Base-by-base conservation (phyloP, 108 stramenopile species). In the Pseudonitzschia multistriata region DNA sequence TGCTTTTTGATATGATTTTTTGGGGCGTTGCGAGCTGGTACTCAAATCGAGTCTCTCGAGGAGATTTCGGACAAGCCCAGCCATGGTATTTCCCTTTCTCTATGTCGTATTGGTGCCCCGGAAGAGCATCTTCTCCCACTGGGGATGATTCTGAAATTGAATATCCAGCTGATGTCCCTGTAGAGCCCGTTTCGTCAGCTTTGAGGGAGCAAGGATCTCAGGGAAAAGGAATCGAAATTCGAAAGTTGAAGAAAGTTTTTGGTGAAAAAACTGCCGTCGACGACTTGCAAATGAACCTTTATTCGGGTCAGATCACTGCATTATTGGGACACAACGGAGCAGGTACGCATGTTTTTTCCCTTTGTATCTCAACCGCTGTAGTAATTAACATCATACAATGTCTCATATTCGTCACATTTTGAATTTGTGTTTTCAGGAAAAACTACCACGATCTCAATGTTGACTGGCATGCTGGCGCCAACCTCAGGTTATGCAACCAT, bases 241-340 rank as follows among this genome's bases (percentile, higher is more conserved):
- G 74, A 24, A 72, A 79, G 37, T 74, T 96, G 48, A 35, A 62
- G 17, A 95, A 96, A 62, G 47, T 71, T 17, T 98, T 96, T 67
- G 97, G 96, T 11, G 91, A 91, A 6, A 97, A 96, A 72, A 79
- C 81, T 19, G 99, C 97, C 19, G 97, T 99, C 7, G 86, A 93
- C 52, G 76, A 86, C 39, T 74, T 99, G 53, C 88, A 83, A 62
- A 63, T 99, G 68, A 74, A 82, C 8, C 85, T 99, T 86, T 95
- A 88, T 75, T 85, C 77, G 35, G 92, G 89, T 17, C 92, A 98
- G 74, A 92, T 98, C 49, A 97, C 95, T 19, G 93, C 91, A 19
- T 71, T 98, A 28, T 74, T 99, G 27, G 98, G 98, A 24, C 96
- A 97, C 81, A 97, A 97, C 71, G 91, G 91, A 54, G 78, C 76